Percentiles rank a stretch among this genome's conserved stretches.
Evolutionary conservation across 306 rosid species (phyloP).

Genomic region (Glycine tomentella): DNA sequence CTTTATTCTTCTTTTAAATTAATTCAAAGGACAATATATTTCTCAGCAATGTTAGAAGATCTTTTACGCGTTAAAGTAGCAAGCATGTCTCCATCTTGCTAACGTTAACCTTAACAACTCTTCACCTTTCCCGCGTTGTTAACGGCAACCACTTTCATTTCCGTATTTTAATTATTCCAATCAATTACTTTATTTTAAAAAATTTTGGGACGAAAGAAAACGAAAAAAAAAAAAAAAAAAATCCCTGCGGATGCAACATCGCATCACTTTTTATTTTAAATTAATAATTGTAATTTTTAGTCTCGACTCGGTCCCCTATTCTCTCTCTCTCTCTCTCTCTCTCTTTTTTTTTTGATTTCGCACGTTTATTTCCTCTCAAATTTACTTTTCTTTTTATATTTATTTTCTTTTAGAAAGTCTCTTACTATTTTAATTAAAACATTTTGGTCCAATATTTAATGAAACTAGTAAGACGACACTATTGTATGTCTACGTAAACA

Average conservation of each 20-base stretch:
- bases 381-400: too few relatives aligned
- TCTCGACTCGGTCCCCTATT: not conserved
- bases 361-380: too few relatives aligned
- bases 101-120: conserved; percentile 35
- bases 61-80: conserved; percentile 32
- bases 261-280: conserved; percentile 21
- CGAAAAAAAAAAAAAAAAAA: not conserved
- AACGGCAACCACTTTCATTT: conserved; percentile 33
- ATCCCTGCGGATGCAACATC: conserved; percentile 19
- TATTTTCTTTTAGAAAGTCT: too few relatives aligned
- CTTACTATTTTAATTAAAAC: too few relatives aligned
- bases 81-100: conserved; percentile 45
- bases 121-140: conserved; percentile 51
- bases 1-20: not conserved
- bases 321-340: too few relatives aligned
- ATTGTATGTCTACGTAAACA: too few relatives aligned
- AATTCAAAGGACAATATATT: not conserved
- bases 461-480: too few relatives aligned
- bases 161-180: conserved; percentile 18
- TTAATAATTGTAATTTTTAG: not conserved
- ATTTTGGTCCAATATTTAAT: too few relatives aligned
- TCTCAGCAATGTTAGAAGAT: not conserved
- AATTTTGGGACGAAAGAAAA: not conserved
- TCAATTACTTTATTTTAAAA: not conserved
- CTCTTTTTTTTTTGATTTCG: not conserved